Conservation (phyloP, 306 rosid species). For the Cucurbita moschata region DNA sequence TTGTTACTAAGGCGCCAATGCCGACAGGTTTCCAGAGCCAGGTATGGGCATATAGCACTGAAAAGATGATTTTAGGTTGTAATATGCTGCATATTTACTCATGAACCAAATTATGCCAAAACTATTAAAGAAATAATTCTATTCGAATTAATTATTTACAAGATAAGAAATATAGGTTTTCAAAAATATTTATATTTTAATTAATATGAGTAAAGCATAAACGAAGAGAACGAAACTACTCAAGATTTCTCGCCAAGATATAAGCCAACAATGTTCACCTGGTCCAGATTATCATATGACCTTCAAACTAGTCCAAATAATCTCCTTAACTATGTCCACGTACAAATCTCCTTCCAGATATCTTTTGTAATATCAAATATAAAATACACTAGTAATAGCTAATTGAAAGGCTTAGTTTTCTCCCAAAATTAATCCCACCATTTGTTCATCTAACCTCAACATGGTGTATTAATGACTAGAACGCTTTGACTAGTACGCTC, state of each 20-base stretch:
- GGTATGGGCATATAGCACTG: conserved; percentile 91
- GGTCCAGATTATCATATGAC: not conserved
- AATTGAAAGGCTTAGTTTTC: not conserved
- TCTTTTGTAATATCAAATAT: not conserved
- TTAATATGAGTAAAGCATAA: not conserved
- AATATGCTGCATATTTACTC: conserved; percentile 6
- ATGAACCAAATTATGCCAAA: not conserved
- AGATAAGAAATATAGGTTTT: not conserved
- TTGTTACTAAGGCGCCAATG: conserved; percentile 96
- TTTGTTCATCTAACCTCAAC: too few relatives aligned
- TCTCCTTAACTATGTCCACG: not conserved
- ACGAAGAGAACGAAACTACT: not conserved
- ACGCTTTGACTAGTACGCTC: too few relatives aligned
- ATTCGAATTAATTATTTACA: not conserved
- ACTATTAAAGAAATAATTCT: not conserved
- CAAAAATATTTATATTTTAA: not conserved
- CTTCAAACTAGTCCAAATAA: not conserved
- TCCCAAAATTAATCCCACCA: too few relatives aligned
- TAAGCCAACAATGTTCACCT: not conserved
- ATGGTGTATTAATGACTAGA: too few relatives aligned
- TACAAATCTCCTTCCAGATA: not conserved
- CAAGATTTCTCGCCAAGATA: not conserved
- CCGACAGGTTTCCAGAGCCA: conserved; percentile 96
- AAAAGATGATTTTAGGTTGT: conserved; percentile 13
- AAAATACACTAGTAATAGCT: not conserved